Evolutionary conservation across 306 rosid genomes (phyloP), one percentile per base, ranked within the genome.

Genomic region (Clitoria ternatea): DNA sequence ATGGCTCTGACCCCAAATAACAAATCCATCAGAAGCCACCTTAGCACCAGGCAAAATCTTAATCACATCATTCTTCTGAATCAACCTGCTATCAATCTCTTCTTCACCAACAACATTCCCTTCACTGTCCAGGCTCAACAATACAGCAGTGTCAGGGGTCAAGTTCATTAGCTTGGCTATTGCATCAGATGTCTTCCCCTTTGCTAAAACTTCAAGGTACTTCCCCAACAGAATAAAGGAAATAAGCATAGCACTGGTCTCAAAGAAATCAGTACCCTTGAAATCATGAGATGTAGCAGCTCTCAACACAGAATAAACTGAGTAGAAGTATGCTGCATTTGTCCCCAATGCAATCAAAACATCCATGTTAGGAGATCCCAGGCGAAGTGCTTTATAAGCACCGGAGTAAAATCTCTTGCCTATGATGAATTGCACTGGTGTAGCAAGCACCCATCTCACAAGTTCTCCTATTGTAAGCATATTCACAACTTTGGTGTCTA

Each of bases 321-420:
- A 90, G 47, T 88, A 90, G 70, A 90, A 90, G 29, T 90, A 90
- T 44, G 97, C 95, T 66, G 95, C 88, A 66, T 90, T 90, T 73
- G 96, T 90, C 65, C 95, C 97, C 73, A 90, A 56, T 7, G 88
- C 85, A 37, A 90, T 86, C 83, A 90, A 66, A 22, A 90, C 95
- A 48, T 90, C 97, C 97, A 90, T 88, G 56, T 90, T 90, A 24
- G 90, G 86, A 0, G 88, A 85, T n/a, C 97, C 90, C 5, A 71
- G 73, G 52, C 88, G 82, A 27, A 90, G 33, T 0, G 97, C 87
- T 68, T 90, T 88, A 45, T 86, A 88, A 0, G 94, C 59, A 11
- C 97, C 92, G 13, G 70, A 29, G 70, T 88, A 90, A 77, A 90
- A 90, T 77, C 91, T 72, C 56, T 80, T 23, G 12, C 97, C 97